phyloP scores from a whole-genome alignment of 345 rosid genomes.

The Citrus maxima region DNA sequence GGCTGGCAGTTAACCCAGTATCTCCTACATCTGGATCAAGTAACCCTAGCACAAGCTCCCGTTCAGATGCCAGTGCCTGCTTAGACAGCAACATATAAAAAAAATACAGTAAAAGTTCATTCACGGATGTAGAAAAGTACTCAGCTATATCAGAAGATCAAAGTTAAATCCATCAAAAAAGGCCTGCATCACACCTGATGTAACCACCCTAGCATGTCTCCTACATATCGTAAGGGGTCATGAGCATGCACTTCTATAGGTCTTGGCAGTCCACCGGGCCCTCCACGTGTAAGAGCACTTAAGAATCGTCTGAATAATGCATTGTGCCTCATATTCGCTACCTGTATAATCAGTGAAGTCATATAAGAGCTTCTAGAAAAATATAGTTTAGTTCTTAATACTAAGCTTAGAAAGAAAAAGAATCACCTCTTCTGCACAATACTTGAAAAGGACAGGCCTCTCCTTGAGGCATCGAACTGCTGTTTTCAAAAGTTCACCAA shows the following conservation, averaged over 20 bases:
- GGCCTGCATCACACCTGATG: conserved; percentile 71
- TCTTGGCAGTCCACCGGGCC: conserved; percentile 97
- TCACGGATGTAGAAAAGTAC: neutral
- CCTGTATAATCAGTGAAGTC: conserved; percentile 40
- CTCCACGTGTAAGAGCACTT: conserved; percentile 98
- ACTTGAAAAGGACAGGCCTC: conserved; percentile 94
- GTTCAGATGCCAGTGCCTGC: conserved; percentile 98
- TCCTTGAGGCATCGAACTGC: conserved; percentile 89
- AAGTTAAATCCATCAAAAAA: conserved; percentile 11
- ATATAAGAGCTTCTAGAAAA: conserved; percentile 12
- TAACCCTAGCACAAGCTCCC: conserved; percentile 83
- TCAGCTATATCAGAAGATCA: conserved; percentile 4
- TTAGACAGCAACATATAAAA: conserved; percentile 16
- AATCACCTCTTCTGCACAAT: conserved; percentile 98
- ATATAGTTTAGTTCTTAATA: neutral
- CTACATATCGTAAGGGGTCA: conserved; percentile 95
- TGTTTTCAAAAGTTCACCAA: conserved; percentile 71
- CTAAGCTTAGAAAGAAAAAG: conserved; percentile 9
- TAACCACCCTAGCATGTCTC: conserved; percentile 99
- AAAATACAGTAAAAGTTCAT: conserved; percentile 12
- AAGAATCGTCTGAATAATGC: conserved; percentile 96
- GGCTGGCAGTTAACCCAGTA: conserved; percentile 50
- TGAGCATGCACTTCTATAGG: conserved; percentile 99
- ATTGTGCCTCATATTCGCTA: conserved; percentile 95
- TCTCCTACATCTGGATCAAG: conserved; percentile 79